A percentile compares a stretch with the other conserved stretches of the same genome.
Evolutionary conservation across 345 rosid genomes (phyloP).

Genomic region (Rhodamnia rubescens): DNA sequence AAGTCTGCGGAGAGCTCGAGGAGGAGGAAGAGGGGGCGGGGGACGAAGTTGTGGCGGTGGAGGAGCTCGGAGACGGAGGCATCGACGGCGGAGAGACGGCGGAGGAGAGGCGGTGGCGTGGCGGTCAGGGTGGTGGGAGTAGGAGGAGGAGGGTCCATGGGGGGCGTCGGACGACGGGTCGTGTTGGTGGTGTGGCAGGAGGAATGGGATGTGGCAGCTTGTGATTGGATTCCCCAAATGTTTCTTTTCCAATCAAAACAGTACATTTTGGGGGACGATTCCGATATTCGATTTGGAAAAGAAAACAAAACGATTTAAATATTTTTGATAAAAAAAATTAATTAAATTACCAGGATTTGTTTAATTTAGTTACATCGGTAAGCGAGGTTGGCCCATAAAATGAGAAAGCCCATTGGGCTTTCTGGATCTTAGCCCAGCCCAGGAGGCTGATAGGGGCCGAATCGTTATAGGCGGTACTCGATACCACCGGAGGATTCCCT

Average conservation of each 20-base stretch:
- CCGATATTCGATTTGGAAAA: not conserved
- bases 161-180: not conserved
- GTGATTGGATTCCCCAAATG: not conserved
- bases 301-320: not conserved
- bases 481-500: too few relatives aligned
- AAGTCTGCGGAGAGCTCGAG: constrained; percentile 81
- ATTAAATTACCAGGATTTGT: too few relatives aligned
- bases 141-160: not conserved
- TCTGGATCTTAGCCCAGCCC: too few relatives aligned
- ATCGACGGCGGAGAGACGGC: constrained; percentile 31
- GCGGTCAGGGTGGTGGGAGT: not conserved
- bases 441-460: too few relatives aligned
- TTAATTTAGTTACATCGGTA: too few relatives aligned
- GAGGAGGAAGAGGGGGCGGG: constrained; percentile 36
- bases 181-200: not conserved
- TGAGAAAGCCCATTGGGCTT: too few relatives aligned
- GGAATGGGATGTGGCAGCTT: not conserved
- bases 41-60: constrained; percentile 43
- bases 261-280: not conserved
- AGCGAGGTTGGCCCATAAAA: too few relatives aligned
- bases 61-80: constrained; percentile 35
- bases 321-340: not conserved
- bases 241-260: not conserved
- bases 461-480: too few relatives aligned
- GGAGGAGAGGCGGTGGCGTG: constrained; percentile 5